A percentile compares a stretch with the other conserved stretches of the same genome.
Evolutionary conservation across 1,139 yeast species (phyloP).

Genomic region (Yamadazyma dushanensis): DNA sequence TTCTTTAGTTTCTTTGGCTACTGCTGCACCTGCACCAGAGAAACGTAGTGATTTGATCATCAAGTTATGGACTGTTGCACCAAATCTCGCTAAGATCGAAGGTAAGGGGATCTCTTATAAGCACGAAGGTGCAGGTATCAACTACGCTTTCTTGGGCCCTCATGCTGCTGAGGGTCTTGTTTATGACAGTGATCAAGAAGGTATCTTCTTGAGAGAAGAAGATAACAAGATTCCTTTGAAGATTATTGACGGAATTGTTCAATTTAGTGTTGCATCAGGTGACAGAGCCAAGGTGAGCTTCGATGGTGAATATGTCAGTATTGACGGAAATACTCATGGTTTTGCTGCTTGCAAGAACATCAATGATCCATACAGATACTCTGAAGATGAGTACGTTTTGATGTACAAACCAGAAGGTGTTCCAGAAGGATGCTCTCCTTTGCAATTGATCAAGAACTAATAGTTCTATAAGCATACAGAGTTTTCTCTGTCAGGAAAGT

Average conservation of each 20-base stretch:
- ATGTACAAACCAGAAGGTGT: slow-evolving; percentile 15
- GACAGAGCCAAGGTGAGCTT: slow-evolving; percentile 11
- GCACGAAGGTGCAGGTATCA: slow-evolving; percentile 60
- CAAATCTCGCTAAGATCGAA: slow-evolving; percentile 15
- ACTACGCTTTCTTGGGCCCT: slow-evolving; percentile 46
- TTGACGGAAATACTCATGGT: slow-evolving; percentile 29
- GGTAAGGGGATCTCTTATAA: slow-evolving; percentile 30
- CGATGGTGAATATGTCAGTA: slow-evolving; percentile 21
- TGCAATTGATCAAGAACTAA: background rate
- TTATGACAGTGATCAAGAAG: slow-evolving; percentile 1
- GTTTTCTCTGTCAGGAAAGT: no score
- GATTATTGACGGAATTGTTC: slow-evolving; percentile 11
- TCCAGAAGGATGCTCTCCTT: slow-evolving; percentile 19
- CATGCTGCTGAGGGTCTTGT: no score
- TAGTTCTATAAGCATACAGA: no score
- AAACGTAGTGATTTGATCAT: slow-evolving; percentile 3
- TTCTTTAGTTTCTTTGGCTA: slow-evolving; percentile 16
- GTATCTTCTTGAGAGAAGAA: slow-evolving; percentile 5
- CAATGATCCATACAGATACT: slow-evolving; percentile 44
- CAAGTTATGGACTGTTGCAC: slow-evolving; percentile 8
- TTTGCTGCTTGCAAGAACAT: slow-evolving; percentile 44
- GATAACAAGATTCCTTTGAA: slow-evolving; percentile 6
- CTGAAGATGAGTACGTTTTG: slow-evolving; percentile 27
- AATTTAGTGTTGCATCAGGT: slow-evolving; percentile 18
- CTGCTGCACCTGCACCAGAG: slow-evolving; percentile 20